Evolutionary conservation across 139 green algal species (phyloP).

Genomic region (Trebouxia sp.): DNA sequence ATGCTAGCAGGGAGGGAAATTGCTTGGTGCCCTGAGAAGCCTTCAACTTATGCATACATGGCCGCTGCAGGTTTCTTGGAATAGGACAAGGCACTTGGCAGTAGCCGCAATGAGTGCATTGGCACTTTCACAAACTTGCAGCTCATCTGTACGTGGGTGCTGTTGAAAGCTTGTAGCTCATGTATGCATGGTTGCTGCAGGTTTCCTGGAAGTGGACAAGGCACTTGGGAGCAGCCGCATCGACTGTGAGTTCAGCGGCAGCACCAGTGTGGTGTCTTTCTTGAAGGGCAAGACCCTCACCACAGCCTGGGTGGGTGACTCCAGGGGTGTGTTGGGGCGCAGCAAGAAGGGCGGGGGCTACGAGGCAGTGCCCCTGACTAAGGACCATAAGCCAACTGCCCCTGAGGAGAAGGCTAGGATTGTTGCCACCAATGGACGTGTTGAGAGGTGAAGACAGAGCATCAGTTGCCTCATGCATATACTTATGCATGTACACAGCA

Average conservation of each 20-base stretch:
- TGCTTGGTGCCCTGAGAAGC: neutral
- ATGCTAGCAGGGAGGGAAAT: no score
- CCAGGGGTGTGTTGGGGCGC: conserved; percentile 64
- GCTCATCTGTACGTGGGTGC: no score
- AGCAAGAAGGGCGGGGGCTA: conserved; percentile 37
- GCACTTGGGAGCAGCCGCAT: conserved; percentile 54
- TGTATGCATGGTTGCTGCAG: neutral
- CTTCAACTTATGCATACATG: neutral
- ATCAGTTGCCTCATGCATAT: no score
- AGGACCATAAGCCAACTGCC: conserved; percentile 88
- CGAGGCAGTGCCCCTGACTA: conserved; percentile 73
- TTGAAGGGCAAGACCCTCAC: conserved; percentile 61
- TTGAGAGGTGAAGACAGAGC: conserved; percentile 74
- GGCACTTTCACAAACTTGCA: no score
- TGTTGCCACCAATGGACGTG: conserved; percentile 66
- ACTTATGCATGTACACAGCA: neutral
- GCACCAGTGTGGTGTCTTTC: conserved; percentile 73
- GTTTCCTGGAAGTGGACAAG: conserved; percentile 72
- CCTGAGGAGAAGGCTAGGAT: conserved; percentile 80
- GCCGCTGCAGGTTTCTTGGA: conserved; percentile 53
- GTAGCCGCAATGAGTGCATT: conserved; percentile 68
- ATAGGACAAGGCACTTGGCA: conserved; percentile 55
- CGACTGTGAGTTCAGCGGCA: conserved; percentile 85
- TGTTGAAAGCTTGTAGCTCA: neutral
- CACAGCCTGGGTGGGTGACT: conserved; percentile 90